These are phyloP conservation scores for Castanea sativa DNA, from an alignment of 306 rosid species.

Conservation along the genomic window DNA sequence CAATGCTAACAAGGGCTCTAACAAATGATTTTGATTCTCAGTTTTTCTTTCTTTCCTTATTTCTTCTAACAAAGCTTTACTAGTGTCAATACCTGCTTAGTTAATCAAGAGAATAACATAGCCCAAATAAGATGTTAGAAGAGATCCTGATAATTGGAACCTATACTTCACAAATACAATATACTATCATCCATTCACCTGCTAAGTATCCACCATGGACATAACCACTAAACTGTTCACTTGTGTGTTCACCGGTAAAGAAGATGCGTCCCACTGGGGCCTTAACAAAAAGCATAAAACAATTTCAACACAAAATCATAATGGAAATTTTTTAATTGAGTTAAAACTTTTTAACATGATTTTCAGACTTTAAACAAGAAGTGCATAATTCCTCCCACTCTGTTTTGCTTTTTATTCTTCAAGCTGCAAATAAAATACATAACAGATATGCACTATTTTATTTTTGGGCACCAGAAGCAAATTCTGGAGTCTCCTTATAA, in stretches of 20 bases:
- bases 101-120: constrained; percentile 1
- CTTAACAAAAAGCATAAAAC: constrained; percentile 32
- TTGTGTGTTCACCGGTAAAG: constrained; percentile 91
- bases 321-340: not conserved
- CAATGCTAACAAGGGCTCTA: constrained; percentile 76
- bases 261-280: constrained; percentile 77
- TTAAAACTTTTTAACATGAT: not conserved
- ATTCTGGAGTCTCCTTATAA: too few species aligned
- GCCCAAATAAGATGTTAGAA: not conserved
- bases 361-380: not conserved
- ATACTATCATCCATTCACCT: constrained; percentile 31
- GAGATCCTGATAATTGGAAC: not conserved
- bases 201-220: constrained; percentile 94
- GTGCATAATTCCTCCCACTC: not conserved
- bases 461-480: too few species aligned
- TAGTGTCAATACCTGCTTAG: constrained; percentile 73
- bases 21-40: constrained; percentile 50
- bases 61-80: constrained; percentile 69
- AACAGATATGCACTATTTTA: too few species aligned
- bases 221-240: constrained; percentile 82
- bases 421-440: not conserved
- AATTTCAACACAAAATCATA: not conserved
- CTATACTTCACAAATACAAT: not conserved
- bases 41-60: constrained; percentile 57
- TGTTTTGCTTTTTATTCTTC: not conserved